A percentile compares a stretch with the other conserved stretches of the same genome.
These are phyloP conservation scores for Penicillium cataractarum DNA, from an alignment of 495 filamentous ascomycete species.

Conservation along the genomic window DNA sequence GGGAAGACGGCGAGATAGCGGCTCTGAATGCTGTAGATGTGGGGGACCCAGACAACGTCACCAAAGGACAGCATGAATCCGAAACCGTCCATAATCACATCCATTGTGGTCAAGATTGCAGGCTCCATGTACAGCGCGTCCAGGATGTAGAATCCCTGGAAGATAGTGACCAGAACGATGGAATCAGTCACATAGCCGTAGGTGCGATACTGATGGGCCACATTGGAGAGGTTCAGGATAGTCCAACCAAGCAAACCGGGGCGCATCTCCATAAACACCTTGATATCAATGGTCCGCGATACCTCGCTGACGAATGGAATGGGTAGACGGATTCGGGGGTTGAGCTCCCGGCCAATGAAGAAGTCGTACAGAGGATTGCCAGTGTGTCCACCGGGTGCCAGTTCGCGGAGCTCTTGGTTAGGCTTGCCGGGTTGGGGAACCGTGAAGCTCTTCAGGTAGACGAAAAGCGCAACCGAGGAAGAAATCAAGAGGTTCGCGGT, in stretches of 20 bases:
- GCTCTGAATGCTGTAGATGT: conserved; percentile 83
- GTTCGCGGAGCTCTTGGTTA: conserved; percentile 66
- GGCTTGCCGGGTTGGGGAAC: conserved; percentile 67
- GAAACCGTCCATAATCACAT: conserved; percentile 93
- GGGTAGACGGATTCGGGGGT: conserved; percentile 81
- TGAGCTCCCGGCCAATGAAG: conserved; percentile 96
- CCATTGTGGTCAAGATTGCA: conserved; percentile 92
- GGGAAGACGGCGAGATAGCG: conserved; percentile 89
- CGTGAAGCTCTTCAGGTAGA: conserved; percentile 79
- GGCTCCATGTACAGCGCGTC: conserved; percentile 91
- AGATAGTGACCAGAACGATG: conserved; percentile 76
- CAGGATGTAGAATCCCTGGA: conserved; percentile 84
- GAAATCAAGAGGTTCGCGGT: conserved; percentile 81
- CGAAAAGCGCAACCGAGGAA: conserved; percentile 66
- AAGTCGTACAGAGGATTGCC: conserved; percentile 94
- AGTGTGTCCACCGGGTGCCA: conserved; percentile 78
- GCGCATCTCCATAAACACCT: conserved; percentile 85
- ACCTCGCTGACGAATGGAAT: conserved; percentile 62
- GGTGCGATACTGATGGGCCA: conserved; percentile 83
- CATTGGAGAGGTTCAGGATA: conserved; percentile 80
- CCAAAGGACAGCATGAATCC: conserved; percentile 97
- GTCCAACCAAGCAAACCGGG: conserved; percentile 92
- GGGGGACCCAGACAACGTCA: conserved; percentile 91
- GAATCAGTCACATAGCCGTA: conserved; percentile 85
- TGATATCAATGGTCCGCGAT: conserved; percentile 77